Percentiles rank a stretch among this genome's conserved stretches.
Conservation (phyloP, 176 grass and related monocot species). For the Aegilops umbellulata region DNA sequence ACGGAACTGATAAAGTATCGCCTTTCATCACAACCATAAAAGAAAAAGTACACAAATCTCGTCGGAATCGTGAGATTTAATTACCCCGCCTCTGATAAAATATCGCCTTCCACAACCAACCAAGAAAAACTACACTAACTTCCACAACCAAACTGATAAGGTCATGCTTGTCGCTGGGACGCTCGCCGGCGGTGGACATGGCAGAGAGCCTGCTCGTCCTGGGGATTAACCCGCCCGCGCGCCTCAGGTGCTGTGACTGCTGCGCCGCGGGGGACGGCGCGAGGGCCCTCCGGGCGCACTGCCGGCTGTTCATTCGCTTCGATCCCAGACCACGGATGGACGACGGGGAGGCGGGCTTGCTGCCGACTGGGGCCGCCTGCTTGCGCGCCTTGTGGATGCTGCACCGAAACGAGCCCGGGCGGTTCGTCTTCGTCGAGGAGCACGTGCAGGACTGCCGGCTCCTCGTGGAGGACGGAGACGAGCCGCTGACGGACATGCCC, state of each 20-base stretch:
- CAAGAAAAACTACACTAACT: too few relatives aligned
- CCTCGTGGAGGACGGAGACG: background rate
- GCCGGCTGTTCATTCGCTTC: constrained; percentile 45
- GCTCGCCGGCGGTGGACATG: constrained; percentile 47
- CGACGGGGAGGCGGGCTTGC: too few relatives aligned
- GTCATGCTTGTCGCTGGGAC: background rate
- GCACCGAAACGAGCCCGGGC: constrained; percentile 10
- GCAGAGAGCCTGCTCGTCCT: constrained; percentile 43
- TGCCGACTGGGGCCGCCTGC: background rate
- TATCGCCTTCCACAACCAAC: too few relatives aligned
- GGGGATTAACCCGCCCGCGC: constrained; percentile 21
- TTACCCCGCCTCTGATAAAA: too few relatives aligned
- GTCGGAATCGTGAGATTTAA: too few relatives aligned
- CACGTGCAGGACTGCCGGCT: background rate
- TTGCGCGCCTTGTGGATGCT: constrained; percentile 53
- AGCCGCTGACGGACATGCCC: background rate
- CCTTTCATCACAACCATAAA: too few relatives aligned
- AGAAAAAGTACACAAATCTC: too few relatives aligned
- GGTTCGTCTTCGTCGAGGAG: background rate
- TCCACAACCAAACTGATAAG: too few relatives aligned
- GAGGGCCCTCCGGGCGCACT: constrained; percentile 54
- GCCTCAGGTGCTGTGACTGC: constrained; percentile 49
- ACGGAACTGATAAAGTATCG: too few relatives aligned
- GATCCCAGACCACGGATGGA: background rate
- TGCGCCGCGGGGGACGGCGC: constrained; percentile 31